A percentile compares a stretch with the other conserved stretches of the same genome.
phyloP scores from a whole-genome alignment of 345 rosid genomes.

The Capsella bursapastoris region DNA sequence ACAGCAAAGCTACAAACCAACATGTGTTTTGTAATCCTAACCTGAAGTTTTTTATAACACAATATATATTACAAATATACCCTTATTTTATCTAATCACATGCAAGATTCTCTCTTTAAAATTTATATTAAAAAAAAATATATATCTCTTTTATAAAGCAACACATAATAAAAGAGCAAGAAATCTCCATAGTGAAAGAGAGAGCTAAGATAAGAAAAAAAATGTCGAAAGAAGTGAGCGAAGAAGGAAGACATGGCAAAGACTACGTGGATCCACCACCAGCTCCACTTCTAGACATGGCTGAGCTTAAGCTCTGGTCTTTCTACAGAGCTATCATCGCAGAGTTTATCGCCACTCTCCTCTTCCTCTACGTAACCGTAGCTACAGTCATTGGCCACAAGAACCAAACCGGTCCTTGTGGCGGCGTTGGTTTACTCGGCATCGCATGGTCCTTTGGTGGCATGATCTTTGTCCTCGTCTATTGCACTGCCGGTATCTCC shows the following conservation, averaged over 20 bases:
- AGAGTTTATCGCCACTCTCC: constrained; percentile 41
- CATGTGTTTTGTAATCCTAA: no score
- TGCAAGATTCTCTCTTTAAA: background rate
- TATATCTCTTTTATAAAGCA: background rate
- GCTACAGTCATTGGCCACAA: constrained; percentile 42
- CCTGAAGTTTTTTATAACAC: no score
- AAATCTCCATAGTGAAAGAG: constrained; percentile 7
- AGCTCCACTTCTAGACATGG: constrained; percentile 34
- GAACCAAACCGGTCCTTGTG: constrained; percentile 48
- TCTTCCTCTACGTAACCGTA: constrained; percentile 40
- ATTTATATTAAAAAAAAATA: background rate
- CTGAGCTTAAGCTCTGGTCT: constrained; percentile 39
- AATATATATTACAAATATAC: background rate
- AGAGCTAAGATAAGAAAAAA: background rate
- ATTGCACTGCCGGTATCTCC: constrained; percentile 89
- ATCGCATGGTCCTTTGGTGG: constrained; percentile 92
- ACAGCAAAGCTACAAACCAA: no score
- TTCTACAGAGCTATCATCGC: constrained; percentile 44
- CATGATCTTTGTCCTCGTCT: constrained; percentile 80
- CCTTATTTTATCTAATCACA: background rate
- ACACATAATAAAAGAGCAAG: background rate
- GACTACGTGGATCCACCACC: constrained; percentile 46
- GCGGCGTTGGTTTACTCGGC: constrained; percentile 73
- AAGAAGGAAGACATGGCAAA: constrained; percentile 34
- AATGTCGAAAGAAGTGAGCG: constrained; percentile 34